Conservation (phyloP, 331 rosid species). For the Stylosanthes scabra region DNA sequence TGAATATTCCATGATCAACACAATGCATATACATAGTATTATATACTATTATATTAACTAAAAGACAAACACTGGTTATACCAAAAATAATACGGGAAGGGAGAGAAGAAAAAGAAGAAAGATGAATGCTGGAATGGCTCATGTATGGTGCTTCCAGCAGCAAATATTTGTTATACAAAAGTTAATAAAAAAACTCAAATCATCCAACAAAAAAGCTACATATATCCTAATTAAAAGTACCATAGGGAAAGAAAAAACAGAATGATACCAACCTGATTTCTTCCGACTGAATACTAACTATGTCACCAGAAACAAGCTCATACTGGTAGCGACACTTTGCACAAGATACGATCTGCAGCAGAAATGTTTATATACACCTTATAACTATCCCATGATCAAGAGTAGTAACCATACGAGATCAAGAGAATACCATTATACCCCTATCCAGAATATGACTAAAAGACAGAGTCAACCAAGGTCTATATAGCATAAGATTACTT, state of each 20-base stretch:
- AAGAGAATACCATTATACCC: constrained; percentile 11
- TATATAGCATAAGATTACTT: constrained; percentile 5
- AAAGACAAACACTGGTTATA: constrained; percentile 22
- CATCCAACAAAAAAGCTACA: neutral
- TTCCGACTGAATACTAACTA: constrained; percentile 81
- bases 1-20: constrained; percentile 95
- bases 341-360: constrained; percentile 86
- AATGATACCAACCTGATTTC: constrained; percentile 84
- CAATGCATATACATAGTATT: constrained; percentile 52
- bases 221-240: constrained; percentile 7
- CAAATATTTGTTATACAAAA: neutral
- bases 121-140: constrained; percentile 10
- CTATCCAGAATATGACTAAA: constrained; percentile 9
- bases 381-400: constrained; percentile 22
- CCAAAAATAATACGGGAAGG: neutral
- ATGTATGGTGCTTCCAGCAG: constrained; percentile 21
- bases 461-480: constrained; percentile 25
- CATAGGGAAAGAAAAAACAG: constrained; percentile 8
- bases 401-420: constrained; percentile 2
- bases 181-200: constrained; percentile 34
- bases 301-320: constrained; percentile 87
- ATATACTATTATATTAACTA: constrained; percentile 43
- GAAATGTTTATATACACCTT: constrained; percentile 28
- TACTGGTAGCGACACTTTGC: constrained; percentile 93
- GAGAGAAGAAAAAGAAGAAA: too few relatives aligned